Base-by-base conservation (phyloP, 345 rosid genomes). In the Capsella bursapastoris region DNA sequence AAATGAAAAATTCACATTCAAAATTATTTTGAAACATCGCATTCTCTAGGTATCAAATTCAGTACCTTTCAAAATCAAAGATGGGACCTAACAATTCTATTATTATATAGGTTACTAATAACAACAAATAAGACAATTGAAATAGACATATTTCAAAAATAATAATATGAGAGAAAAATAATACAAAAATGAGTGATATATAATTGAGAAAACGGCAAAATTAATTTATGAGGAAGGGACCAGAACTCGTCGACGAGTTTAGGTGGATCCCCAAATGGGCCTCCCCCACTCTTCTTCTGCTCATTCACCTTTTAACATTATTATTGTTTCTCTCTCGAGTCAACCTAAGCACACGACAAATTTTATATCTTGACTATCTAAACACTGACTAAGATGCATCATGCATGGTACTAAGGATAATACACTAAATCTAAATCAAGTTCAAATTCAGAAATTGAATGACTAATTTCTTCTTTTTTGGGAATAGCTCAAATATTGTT, bases 21-120 rank as follows among this genome's bases (percentile, higher is more conserved):
- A 12, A 71, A 62, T 7, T 61, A 61, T 8, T 34, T 12, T 10
- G 57, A 73, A 64, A 35, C 27, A 55, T 69, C 48, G 70, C 14
- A 35, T 0, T 53, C 52, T 25, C 25, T n/a, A n/a, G 53, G 27
- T 44, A n/a, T 62, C 51, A 61, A 13, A 37, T 31, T 40, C 8
- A 62, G 57, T 55, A 62, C 51, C 75, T 55, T 35, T 55, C 70
- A 63, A 61, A 44, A 57, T 53, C 64, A 35, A 40, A 76, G 65
- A 62, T 69, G 74, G 74, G 79, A 69, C 75, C 75, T 53, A 76
- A 45, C 66, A 65, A 69, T 62, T 22, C 27, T 55, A 68, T n/a
- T 55, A 76, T 11, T 45, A 61, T 41, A 61, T 34, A 68, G 41
- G 57, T 31, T 52, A 68, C 8, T 41, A 25, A 67, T 59, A 14